Evolutionary conservation across 257 asterid species (phyloP).

Genomic region (Solanum etuberosum): DNA sequence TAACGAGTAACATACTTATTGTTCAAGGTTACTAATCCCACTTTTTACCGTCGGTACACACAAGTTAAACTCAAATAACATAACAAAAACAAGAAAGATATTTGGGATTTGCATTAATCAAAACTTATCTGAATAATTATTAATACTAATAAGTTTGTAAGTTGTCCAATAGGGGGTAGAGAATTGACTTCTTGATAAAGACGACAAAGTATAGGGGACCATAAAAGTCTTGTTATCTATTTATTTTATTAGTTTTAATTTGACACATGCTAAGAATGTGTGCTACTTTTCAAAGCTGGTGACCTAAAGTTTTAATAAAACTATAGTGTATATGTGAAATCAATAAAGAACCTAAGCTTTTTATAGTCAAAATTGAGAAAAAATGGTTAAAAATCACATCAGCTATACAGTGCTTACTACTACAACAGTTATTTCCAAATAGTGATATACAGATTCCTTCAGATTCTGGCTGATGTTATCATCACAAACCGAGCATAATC

Average conservation of each 20-base stretch:
- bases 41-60: too few species aligned
- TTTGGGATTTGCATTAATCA: background rate
- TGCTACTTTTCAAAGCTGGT: background rate
- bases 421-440: background rate
- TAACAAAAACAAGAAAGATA: background rate
- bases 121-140: background rate
- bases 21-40: background rate
- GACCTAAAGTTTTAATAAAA: background rate
- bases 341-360: background rate
- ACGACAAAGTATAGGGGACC: background rate
- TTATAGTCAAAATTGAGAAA: background rate
- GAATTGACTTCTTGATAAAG: background rate
- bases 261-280: background rate
- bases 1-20: background rate
- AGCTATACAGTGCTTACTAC: background rate
- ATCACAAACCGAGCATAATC: background rate
- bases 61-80: background rate
- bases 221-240: background rate
- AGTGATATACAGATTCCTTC: background rate
- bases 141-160: background rate
- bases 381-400: background rate
- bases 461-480: background rate
- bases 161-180: background rate
- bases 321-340: background rate
- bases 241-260: background rate